Base-by-base conservation (phyloP, 495 filamentous ascomycete species). In the Daldinia bambusicola region DNA sequence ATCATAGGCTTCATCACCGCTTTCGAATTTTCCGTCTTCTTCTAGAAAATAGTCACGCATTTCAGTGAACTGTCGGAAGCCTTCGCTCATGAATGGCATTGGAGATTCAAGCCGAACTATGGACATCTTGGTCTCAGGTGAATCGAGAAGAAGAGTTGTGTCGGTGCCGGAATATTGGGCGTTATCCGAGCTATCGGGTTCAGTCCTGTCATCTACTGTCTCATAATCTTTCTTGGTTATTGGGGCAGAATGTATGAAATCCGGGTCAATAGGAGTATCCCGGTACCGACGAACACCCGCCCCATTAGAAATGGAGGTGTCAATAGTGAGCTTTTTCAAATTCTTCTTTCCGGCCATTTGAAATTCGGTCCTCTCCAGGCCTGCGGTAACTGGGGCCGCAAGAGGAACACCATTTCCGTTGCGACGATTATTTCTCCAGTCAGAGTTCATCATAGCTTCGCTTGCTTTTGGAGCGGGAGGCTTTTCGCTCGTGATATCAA, bases 171-270 rank as follows among this genome's bases (percentile, higher is more conserved):
- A 16, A 8, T 56, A 50, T 14, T n/a, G 34, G 12, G 4, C 4
- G 5, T 53, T 22, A 13, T 36, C 55, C 3, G 13, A 16, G 12
- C 61, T 14, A 16, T 16, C 37, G 20, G 32, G 5, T 6, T 50
- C 55, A 7, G 55, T 20, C 0, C 61, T 30, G 2, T 50, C 30
- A 0, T 62, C 34, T 22, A 26, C 30, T 0, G 8, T 43, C 16
- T 32, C 13, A 13, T 18, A 61, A 7, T 57, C 65, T 16, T 52
- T 68, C 45, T 61, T 68, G 14, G 65, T 57, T 14, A 73, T 18
- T 8, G 70, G 70, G 9, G 70, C 70, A 4, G 70, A 69, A 30
- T 62, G 61, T 8, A 73, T 73, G 30, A 73, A 55, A 20, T 69
- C 65, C 0, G 65, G 61, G n/a, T 73, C 70, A 13, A 73, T 34